Percentiles rank a stretch among this genome's conserved stretches.
phyloP scores from a whole-genome alignment of 768 basidiomycete genomes.

The Royoungia palumana region DNA sequence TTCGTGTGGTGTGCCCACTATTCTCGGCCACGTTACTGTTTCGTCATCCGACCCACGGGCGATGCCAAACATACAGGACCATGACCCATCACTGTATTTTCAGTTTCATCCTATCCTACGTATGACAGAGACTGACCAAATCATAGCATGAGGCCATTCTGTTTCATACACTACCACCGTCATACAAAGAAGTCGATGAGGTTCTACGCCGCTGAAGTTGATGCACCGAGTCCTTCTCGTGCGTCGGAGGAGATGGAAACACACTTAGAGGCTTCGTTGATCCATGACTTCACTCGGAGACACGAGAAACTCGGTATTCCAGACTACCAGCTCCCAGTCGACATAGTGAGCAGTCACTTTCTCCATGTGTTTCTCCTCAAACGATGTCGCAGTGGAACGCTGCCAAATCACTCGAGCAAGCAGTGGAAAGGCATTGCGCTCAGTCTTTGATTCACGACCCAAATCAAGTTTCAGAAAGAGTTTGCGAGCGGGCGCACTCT shows the following conservation, averaged over 20 bases:
- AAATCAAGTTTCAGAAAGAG: background rate
- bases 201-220: conserved; percentile 55
- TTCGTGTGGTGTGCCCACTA: conserved; percentile 23
- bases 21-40: conserved; percentile 29
- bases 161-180: conserved; percentile 49
- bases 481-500: conserved; percentile 1
- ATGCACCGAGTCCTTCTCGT: conserved; percentile 25
- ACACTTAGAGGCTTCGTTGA: conserved; percentile 29
- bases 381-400: conserved; percentile 41
- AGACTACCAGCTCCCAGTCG: conserved; percentile 33
- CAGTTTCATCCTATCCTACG: background rate
- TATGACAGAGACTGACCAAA: conserved; percentile 9
- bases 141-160: conserved; percentile 16
- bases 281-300: conserved; percentile 38
- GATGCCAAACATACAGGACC: conserved; percentile 34
- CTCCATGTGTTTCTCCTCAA: background rate
- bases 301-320: conserved; percentile 5
- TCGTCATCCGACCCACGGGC: conserved; percentile 5
- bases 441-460: background rate
- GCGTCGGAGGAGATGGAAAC: conserved; percentile 15
- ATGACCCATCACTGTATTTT: conserved; percentile 20
- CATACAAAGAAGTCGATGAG: conserved; percentile 55
- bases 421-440: conserved; percentile 10
- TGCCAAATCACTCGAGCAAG: conserved; percentile 35
- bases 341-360: conserved; percentile 36